Evolutionary conservation across 257 asterid species (phyloP), one percentile per base, ranked within the genome.

Genomic region (Petunia axillaris): DNA sequence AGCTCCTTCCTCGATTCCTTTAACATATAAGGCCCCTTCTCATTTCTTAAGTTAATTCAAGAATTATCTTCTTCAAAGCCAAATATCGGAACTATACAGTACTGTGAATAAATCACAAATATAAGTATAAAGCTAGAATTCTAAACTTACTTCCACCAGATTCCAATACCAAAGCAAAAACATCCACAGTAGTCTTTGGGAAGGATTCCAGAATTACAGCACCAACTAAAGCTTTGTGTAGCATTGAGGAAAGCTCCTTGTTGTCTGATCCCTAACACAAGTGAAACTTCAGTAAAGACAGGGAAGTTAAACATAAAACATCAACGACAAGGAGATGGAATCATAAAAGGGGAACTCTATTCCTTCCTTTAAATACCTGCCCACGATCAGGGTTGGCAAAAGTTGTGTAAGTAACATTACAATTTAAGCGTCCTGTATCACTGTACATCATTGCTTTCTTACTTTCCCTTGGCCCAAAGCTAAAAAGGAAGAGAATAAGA

Each of bases 381-480:
- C 93, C 92, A 83, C 90, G 96, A 74, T 81, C 65, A 3, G 97
- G 86, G 57, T 94, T 83, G 81, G 98, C 92, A 86, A 96, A 96
- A 73, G 94, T 84, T 25, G 99, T 86, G 86, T 91, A 96, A 86
- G 88, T 91, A 84, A 96, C 90, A 79, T 90, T 89, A 88, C 98
- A 96, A 85, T 95, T 95, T 83, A 95, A 83, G 78, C 99, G 89
- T 67, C 99, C 99, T 2, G 86, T 87, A 84, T 89, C 94, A 82
- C 96, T 92, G 85, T 96, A 96, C 93, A 86, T 81, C 98, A 94
- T 93, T 81, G 99, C 99, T 87, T 96, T 96, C 90, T 96, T 96
- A 86, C 98, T 96, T 84, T 93, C 98, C 82, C 98, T 90, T 48
- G 98, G 98, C 74, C 98, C 97, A 83, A 91, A 96, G 80, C 98